These are phyloP conservation scores for Parietichytrium sp. DNA, from an alignment of 108 stramenopile species.

Conservation along the genomic window DNA sequence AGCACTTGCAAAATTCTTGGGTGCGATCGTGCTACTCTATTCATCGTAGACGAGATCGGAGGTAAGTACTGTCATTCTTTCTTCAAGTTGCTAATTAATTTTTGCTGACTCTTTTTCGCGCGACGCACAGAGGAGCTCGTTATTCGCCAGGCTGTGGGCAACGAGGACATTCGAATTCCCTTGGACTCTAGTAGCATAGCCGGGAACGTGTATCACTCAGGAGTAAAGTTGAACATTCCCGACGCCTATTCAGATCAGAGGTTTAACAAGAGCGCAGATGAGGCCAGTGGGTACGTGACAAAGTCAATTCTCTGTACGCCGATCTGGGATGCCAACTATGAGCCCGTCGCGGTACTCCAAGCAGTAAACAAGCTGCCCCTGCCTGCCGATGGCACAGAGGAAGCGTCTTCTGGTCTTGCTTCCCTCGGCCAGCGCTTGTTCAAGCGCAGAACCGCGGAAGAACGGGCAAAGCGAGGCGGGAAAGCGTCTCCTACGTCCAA, in stretches of 20 bases:
- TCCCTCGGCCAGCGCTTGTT: background rate
- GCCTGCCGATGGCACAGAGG: background rate
- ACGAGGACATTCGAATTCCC: slow-evolving; percentile 49
- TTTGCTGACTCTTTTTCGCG: too few species aligned
- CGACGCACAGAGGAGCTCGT: slow-evolving; percentile 52
- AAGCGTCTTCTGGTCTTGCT: background rate
- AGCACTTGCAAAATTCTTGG: slow-evolving; percentile 43
- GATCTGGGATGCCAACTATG: slow-evolving; percentile 21
- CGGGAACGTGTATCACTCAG: slow-evolving; percentile 48
- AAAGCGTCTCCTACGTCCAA: too few species aligned
- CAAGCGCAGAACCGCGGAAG: too few species aligned
- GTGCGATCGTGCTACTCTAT: slow-evolving; percentile 51
- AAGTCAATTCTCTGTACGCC: slow-evolving; percentile 56
- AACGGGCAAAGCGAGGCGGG: too few species aligned
- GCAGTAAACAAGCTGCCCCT: slow-evolving; percentile 46
- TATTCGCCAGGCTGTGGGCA: slow-evolving; percentile 41
- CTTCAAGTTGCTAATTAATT: too few species aligned
- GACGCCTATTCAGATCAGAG: slow-evolving; percentile 49
- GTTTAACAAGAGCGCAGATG: slow-evolving; percentile 50
- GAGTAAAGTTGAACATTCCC: slow-evolving; percentile 46
- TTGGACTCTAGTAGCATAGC: slow-evolving; percentile 46
- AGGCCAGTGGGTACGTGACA: slow-evolving; percentile 60
- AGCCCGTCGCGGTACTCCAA: slow-evolving; percentile 53
- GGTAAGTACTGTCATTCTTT: too few species aligned
- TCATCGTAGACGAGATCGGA: slow-evolving; percentile 46